phyloP scores from a whole-genome alignment of 129 eudicot species.

The Arctium lappa region DNA sequence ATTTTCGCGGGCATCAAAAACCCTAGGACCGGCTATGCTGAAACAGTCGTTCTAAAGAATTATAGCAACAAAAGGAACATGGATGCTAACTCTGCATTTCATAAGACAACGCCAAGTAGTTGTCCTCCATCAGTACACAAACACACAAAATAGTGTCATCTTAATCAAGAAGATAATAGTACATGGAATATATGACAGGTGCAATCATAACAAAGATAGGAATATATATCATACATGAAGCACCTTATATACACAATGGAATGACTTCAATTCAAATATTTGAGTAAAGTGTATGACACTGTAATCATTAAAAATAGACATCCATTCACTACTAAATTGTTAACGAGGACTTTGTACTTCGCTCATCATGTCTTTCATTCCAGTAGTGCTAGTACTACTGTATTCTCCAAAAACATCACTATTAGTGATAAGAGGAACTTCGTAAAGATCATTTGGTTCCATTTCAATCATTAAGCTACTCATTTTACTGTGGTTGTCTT shows the following conservation, averaged over 20 bases:
- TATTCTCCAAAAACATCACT: neutral
- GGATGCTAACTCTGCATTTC: too few relatives aligned
- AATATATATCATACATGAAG: neutral
- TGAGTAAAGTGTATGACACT: neutral
- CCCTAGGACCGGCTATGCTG: too few relatives aligned
- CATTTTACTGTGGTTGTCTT: neutral
- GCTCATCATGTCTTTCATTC: neutral
- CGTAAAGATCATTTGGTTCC: neutral
- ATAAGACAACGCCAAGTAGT: too few relatives aligned
- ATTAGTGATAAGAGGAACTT: neutral
- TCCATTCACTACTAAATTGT: neutral
- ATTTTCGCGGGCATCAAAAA: too few relatives aligned
- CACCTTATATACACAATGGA: too few relatives aligned
- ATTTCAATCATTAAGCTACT: neutral
- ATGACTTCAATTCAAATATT: too few relatives aligned
- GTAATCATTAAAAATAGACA: neutral
- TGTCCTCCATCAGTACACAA: too few relatives aligned
- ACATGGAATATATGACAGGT: neutral
- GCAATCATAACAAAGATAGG: neutral
- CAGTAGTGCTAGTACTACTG: neutral
- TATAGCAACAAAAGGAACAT: too few relatives aligned
- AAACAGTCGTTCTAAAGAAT: too few relatives aligned
- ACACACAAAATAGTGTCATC: too few relatives aligned
- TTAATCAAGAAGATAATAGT: neutral
- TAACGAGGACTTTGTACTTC: neutral